Evolutionary conservation across 495 filamentous ascomycete species (phyloP).

Genomic region (Daldinia grandis): DNA sequence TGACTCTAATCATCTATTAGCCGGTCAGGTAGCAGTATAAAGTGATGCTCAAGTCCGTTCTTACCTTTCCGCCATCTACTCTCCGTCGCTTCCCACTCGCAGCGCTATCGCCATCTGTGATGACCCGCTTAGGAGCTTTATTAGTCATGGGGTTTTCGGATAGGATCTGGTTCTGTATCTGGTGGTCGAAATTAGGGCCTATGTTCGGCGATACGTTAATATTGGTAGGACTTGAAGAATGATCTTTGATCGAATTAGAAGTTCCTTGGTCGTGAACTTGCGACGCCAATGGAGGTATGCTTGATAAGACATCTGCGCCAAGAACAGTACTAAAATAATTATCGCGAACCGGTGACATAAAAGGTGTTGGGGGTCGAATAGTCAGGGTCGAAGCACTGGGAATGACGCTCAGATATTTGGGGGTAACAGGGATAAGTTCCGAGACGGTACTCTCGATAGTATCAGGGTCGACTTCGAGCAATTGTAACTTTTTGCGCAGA

Average conservation of each 20-base stretch:
- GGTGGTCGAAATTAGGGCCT: conserved; percentile 19
- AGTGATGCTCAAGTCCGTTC: background rate
- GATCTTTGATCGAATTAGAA: conserved; percentile 8
- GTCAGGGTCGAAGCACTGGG: conserved; percentile 41
- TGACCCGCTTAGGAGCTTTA: conserved; percentile 24
- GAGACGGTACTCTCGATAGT: conserved; percentile 37
- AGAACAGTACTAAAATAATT: conserved; percentile 41
- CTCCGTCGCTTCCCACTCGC: conserved; percentile 33
- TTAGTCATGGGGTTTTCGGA: conserved; percentile 21
- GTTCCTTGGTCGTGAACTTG: conserved; percentile 7
- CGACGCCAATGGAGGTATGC: conserved; percentile 1
- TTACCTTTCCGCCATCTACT: conserved; percentile 31
- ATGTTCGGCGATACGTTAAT: conserved; percentile 33
- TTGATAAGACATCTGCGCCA: conserved; percentile 21
- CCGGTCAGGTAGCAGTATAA: background rate
- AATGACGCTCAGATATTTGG: conserved; percentile 39
- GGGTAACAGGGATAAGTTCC: conserved; percentile 28
- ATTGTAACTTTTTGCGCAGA: conserved; percentile 36
- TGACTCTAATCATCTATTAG: conserved; percentile 13
- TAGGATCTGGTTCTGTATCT: conserved; percentile 21
- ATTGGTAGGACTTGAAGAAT: conserved; percentile 27
- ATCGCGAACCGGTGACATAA: conserved; percentile 33
- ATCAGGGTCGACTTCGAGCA: conserved; percentile 35
- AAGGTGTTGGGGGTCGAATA: conserved; percentile 23
- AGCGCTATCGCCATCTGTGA: conserved; percentile 10